Base-by-base conservation (phyloP, 768 basidiomycete species). In the Mycena epipterygia region DNA sequence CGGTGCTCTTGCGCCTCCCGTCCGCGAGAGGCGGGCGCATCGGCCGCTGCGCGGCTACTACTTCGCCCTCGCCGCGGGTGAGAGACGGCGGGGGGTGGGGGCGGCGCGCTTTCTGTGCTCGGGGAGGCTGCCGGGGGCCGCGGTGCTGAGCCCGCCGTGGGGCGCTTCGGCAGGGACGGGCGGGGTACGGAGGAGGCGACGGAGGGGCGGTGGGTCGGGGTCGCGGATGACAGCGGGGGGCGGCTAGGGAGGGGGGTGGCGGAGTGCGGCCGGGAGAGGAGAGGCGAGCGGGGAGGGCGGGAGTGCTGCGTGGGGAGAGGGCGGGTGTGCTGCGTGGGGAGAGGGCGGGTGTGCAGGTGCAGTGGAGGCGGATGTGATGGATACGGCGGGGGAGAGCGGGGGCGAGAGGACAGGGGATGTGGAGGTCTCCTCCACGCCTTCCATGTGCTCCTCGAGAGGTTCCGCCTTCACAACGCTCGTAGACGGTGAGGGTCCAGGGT, bases 111-210 rank as follows among this genome's bases (percentile, higher is more conserved):
- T n/a, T n/a, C n/a, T n/a, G n/a, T n/a, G n/a, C n/a, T n/a, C n/a
- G n/a, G n/a, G n/a, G n/a, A n/a, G n/a, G n/a, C n/a, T n/a, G n/a
- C n/a, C n/a, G n/a, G 16, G 6, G 51, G 29, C 19, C 13, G 3
- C 29, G 11, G 13, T n/a, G 35, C 35, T 7, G 35, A 37, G 6
- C 35, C 35, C 35, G 35, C 35, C 35, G 25, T 33, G 9, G n/a
- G n/a, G 49, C 37, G 25, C 32, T n/a, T 46, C 23, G 25, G 12
- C 1, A 59, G 17, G 1, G 48, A 67, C 23, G 65, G 65, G 19
- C 66, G 66, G 30, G 66, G 48, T 29, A 67, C 66, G n/a, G 51
- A 52, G 8, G 66, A 67, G 14, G 58, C 41, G 14, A 33, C 23
- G 23, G 41, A 23, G 23, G 66, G 48, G 11, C 66, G 56, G 52